These are phyloP conservation scores for Chalciporus chontae DNA, from an alignment of 768 basidiomycete species.

Conservation along the genomic window DNA sequence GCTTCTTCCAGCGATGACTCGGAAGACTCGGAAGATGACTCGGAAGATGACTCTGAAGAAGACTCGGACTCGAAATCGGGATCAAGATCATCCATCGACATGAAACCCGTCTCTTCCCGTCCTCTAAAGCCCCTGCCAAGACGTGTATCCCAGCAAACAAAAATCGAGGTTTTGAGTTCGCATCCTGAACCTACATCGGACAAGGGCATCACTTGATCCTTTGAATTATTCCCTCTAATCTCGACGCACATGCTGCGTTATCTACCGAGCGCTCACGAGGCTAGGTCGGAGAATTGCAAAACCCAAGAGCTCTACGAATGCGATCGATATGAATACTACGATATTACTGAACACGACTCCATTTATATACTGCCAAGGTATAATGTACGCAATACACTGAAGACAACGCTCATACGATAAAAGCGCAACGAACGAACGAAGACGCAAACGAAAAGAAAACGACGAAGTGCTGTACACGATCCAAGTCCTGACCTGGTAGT, in stretches of 20 bases:
- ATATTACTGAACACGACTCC: neutral
- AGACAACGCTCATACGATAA: neutral
- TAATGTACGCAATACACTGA: neutral
- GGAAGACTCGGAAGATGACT: slow-evolving; percentile 3
- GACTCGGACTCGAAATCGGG: slow-evolving; percentile 15
- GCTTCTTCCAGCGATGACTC: slow-evolving; percentile 2
- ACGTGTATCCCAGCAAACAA: slow-evolving; percentile 28
- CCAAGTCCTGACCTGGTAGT: neutral
- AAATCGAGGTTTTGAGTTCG: slow-evolving; percentile 30
- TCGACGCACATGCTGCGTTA: neutral
- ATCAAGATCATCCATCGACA: slow-evolving; percentile 24
- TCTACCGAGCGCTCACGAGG: neutral
- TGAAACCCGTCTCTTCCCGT: slow-evolving; percentile 41
- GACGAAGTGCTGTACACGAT: neutral
- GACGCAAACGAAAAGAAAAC: too few relatives aligned
- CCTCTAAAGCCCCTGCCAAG: slow-evolving; percentile 47
- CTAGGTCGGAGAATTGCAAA: neutral
- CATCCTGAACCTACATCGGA: neutral
- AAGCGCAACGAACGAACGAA: neutral
- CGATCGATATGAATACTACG: neutral
- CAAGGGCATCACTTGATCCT: neutral
- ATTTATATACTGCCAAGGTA: neutral
- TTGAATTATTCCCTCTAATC: neutral
- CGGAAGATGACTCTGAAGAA: slow-evolving; percentile 5
- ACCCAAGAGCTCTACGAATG: neutral